phyloP scores from a whole-genome alignment of 2,329 filamentous ascomycete species.

The Thielaviopsis cerberus region DNA sequence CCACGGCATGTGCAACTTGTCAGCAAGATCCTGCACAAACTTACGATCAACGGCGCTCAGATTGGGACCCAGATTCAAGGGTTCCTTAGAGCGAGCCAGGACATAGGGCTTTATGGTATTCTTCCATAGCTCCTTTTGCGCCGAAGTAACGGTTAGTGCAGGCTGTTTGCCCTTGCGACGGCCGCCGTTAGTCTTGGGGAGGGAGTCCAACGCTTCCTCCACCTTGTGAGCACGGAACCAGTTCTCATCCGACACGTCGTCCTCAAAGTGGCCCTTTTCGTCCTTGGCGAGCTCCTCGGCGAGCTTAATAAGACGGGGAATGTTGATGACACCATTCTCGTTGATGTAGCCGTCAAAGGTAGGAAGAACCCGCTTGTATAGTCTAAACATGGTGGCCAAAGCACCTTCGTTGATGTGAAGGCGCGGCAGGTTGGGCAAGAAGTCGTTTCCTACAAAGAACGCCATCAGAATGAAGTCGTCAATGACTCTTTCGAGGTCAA shows the following conservation, averaged over 20 bases:
- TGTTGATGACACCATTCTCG: slow-evolving; percentile 79
- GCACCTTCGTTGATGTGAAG: slow-evolving; percentile 98
- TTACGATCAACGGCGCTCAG: slow-evolving; percentile 74
- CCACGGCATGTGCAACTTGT: slow-evolving; percentile 38
- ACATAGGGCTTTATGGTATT: slow-evolving; percentile 67
- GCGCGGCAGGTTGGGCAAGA: slow-evolving; percentile 87
- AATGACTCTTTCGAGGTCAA: slow-evolving; percentile 89
- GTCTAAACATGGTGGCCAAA: slow-evolving; percentile 86
- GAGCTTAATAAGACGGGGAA: slow-evolving; percentile 58
- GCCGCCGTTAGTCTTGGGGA: slow-evolving; percentile 22
- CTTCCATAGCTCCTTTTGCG: slow-evolving; percentile 68
- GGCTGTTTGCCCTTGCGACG: slow-evolving; percentile 23
- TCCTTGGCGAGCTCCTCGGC: slow-evolving; percentile 73
- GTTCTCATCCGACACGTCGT: slow-evolving; percentile 68
- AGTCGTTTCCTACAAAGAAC: slow-evolving; percentile 98
- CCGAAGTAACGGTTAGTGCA: slow-evolving; percentile 55
- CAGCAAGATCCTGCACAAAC: slow-evolving; percentile 76
- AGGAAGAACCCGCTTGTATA: slow-evolving; percentile 82
- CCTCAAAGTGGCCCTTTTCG: slow-evolving; percentile 83
- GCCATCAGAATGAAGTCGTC: slow-evolving; percentile 99
- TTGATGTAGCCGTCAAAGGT: slow-evolving; percentile 89
- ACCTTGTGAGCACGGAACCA: slow-evolving; percentile 48
- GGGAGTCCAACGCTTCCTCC: slow-evolving; percentile 44
- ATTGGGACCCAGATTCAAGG: slow-evolving; percentile 54
- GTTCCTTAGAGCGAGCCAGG: slow-evolving; percentile 41